These are phyloP conservation scores for Penicillium sp. DNA, from an alignment of 2,329 filamentous ascomycete species.

Conservation along the genomic window DNA sequence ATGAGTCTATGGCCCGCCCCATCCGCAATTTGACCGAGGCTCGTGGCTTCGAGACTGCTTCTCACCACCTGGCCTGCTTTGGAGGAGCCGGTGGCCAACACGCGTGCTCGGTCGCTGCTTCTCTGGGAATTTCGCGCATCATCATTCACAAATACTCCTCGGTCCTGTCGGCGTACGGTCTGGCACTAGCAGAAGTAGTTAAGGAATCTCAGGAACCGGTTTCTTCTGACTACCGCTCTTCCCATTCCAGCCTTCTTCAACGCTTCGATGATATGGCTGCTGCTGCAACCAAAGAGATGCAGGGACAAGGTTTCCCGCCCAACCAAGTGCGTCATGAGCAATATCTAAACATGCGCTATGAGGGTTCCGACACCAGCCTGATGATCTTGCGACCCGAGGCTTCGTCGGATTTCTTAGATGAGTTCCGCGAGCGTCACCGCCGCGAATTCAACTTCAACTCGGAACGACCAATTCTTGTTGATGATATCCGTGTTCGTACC, in stretches of 20 bases:
- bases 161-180: slow-evolving; percentile 86
- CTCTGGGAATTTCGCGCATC: slow-evolving; percentile 80
- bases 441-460: slow-evolving; percentile 90
- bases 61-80: slow-evolving; percentile 87
- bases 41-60: slow-evolving; percentile 85
- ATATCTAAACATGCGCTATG: slow-evolving; percentile 51
- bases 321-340: slow-evolving; percentile 45
- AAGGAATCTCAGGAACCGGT: slow-evolving; percentile 72
- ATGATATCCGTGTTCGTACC: slow-evolving; percentile 83
- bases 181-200: slow-evolving; percentile 89
- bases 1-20: slow-evolving; percentile 58
- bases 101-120: slow-evolving; percentile 84
- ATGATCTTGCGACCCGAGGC: slow-evolving; percentile 60
- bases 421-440: slow-evolving; percentile 81
- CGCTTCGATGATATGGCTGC: slow-evolving; percentile 76
- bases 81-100: slow-evolving; percentile 91
- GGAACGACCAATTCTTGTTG: slow-evolving; percentile 81
- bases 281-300: slow-evolving; percentile 49
- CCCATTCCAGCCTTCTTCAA: slow-evolving; percentile 51
- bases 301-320: slow-evolving; percentile 44
- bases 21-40: slow-evolving; percentile 90
- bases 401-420: slow-evolving; percentile 79
- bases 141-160: slow-evolving; percentile 88
- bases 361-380: slow-evolving; percentile 51
- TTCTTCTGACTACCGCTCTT: slow-evolving; percentile 53